phyloP scores from a whole-genome alignment of 805 yeast genomes.

The Starmerella apicola region DNA sequence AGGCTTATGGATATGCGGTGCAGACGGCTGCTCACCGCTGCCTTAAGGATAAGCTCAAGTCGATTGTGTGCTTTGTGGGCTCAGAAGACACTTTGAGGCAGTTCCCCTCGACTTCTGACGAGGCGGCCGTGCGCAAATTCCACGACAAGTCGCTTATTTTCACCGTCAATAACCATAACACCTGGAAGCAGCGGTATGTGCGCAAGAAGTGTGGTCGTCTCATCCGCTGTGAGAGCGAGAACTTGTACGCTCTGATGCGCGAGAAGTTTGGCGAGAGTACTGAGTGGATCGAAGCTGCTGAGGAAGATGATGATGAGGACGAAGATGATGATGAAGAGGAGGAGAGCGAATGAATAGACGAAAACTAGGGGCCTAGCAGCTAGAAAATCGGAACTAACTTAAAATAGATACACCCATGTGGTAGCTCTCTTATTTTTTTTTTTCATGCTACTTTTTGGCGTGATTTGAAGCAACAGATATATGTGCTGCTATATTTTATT shows the following conservation, averaged over 20 bases:
- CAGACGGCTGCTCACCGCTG: slow-evolving; percentile 79
- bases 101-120: slow-evolving; percentile 78
- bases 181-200: slow-evolving; percentile 75
- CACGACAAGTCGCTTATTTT: slow-evolving; percentile 74
- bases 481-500: too few relatives aligned
- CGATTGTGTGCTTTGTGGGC: slow-evolving; percentile 50
- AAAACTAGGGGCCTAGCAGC: neutral
- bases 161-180: slow-evolving; percentile 58
- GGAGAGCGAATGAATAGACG: neutral
- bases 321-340: slow-evolving; percentile 11
- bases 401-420: too few relatives aligned
- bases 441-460: too few relatives aligned
- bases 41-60: slow-evolving; percentile 50
- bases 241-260: slow-evolving; percentile 60
- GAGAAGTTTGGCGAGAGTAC: slow-evolving; percentile 78
- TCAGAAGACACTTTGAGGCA: slow-evolving; percentile 62
- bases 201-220: slow-evolving; percentile 89
- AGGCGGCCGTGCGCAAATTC: slow-evolving; percentile 83
- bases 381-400: neutral
- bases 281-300: slow-evolving; percentile 45
- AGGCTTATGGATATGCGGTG: slow-evolving; percentile 74
- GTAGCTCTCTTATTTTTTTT: too few relatives aligned
- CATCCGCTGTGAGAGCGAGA: slow-evolving; percentile 56
- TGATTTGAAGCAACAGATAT: too few relatives aligned
- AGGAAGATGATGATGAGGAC: slow-evolving; percentile 12